Evolutionary conservation across 2,329 filamentous ascomycete genomes (phyloP).

Genomic region (Pezicula radicicola): DNA sequence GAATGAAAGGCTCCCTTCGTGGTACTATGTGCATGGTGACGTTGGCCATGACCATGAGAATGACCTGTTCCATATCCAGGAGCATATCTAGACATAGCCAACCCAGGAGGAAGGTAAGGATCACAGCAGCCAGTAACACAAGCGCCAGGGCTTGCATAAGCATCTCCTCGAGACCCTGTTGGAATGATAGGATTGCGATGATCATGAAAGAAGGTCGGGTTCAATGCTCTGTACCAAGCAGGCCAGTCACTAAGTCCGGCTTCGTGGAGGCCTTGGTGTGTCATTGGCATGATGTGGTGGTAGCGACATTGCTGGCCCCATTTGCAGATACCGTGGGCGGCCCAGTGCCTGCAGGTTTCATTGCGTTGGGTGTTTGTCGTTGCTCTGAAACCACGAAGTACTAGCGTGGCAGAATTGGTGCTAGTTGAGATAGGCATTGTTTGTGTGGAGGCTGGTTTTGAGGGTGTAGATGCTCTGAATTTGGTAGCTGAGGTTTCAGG

Average conservation of each 20-base stretch:
- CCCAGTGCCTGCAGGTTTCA: conserved; percentile 43
- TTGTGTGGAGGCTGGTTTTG: neutral
- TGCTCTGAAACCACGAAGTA: neutral
- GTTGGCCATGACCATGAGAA: too few species aligned
- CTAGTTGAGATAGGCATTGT: neutral
- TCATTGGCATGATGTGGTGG: conserved; percentile 45
- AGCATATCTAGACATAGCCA: too few species aligned
- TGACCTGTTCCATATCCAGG: too few species aligned
- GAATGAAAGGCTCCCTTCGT: too few species aligned
- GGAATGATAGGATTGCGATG: neutral
- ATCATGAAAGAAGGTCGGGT: conserved; percentile 18
- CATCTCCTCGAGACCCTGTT: neutral
- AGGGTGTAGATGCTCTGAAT: neutral
- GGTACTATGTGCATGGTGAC: too few species aligned
- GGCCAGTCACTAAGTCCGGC: conserved; percentile 41
- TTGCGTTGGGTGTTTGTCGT: conserved; percentile 2
- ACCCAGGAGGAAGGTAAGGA: too few species aligned
- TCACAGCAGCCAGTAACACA: too few species aligned
- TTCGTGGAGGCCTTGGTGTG: conserved; percentile 34
- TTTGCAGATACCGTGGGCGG: conserved; percentile 43
- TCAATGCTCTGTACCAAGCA: conserved; percentile 35
- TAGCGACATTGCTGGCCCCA: conserved; percentile 41
- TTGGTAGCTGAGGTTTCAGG: neutral
- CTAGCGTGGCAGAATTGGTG: neutral
- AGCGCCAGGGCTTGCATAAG: neutral